Base-by-base conservation (phyloP, 2,329 filamentous ascomycete genomes). In the Dendrostoma leiphaemia region DNA sequence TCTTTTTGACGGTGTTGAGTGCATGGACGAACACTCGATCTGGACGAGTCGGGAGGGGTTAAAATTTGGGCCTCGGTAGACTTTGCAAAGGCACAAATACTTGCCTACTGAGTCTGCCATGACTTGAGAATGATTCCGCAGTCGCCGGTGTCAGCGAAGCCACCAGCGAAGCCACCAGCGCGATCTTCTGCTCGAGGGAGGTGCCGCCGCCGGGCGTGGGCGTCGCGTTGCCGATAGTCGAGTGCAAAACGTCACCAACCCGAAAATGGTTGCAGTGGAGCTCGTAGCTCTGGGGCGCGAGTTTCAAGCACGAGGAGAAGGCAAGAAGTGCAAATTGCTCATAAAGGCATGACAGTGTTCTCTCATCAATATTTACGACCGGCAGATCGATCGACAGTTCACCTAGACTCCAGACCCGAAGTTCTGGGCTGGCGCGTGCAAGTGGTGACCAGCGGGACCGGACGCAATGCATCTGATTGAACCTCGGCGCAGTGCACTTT, bases 21-120 rank as follows among this genome's bases (percentile, higher is more conserved):
- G 94, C 94, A 83, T 99, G 93, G 71, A 95, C 93, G 73, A 99
- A 99, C 68, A 99, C 94, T 74, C 94, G 89, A 77, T 99, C 94
- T 97, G 64, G 40, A 31, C n/a, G 7, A 4, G 38, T 32, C 13
- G 9, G 19, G 26, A 37, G 35, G 24, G 3, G 51, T 58, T 37
- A 57, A 46, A 40, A n/a, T n/a, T 40, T 23, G 48, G 40, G 37
- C 40, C 32, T 44, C 12, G 26, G 24, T 23, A n/a, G 15, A 24
- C 37, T 3, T 13, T 15, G 38, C 37, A 32, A 19, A 45, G 7
- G 10, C 31, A 12, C 12, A 28, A 23, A 32, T n/a, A 63, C 71
- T 58, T 70, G 79, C 78, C 78, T 61, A 81, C 75, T 59, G 78
- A 80, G 67, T 81, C 77, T 55, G 77, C 76, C 78, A 81, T 79